Base-by-base conservation (phyloP, 148 eudicot species). In the Talinum fruticosum region DNA sequence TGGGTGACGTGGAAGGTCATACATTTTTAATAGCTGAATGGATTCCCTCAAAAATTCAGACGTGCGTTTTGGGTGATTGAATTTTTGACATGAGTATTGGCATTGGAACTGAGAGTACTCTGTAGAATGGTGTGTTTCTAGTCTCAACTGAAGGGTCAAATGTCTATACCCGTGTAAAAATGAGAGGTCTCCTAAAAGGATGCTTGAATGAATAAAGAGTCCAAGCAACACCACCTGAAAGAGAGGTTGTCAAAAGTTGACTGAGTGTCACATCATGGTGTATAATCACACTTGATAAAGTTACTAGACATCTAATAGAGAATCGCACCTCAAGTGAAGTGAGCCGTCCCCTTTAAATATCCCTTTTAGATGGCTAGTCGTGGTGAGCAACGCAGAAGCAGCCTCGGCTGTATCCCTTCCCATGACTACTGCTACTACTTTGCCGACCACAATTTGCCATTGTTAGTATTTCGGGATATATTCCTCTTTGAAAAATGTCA, bases 401-500 rank as follows among this genome's bases (percentile, higher is more conserved):
- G 62, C 77, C 73, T 73, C 61, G 57, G 84, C 36, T 61, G 76
- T 75, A 69, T 74, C 71, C 67, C 72, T 45, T 34, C 74, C 81
- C 54, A 69, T 82, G 73, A 51, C 78, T 32, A 30, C 69, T 57
- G 37, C 78, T 32, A 30, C 69, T 57, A 57, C 54, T 66, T 76
- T 79, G 82, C 79, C 44, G 8, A 38, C 44, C 44, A 38, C 12
- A n/a, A n/a, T n/a, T n/a, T n/a, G n/a, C n/a, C 79, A 72, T 79
- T 75, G 79, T 33, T 64, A 37, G 64, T 36, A 32, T 41, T 78
- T 83, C 62, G 62, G 75, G 69, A 79, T 80, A 76, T 69, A 75
- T 78, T 76, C 78, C 74, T 81, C 57, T 76, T 30, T 72, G 41
- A 54, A 32, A 81, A 68, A 29, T 71, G 53, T 69, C 66, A 35